Evolutionary conservation across 1,284 basidiomycete genomes (phyloP).

Genomic region (Malassezia japonica): DNA sequence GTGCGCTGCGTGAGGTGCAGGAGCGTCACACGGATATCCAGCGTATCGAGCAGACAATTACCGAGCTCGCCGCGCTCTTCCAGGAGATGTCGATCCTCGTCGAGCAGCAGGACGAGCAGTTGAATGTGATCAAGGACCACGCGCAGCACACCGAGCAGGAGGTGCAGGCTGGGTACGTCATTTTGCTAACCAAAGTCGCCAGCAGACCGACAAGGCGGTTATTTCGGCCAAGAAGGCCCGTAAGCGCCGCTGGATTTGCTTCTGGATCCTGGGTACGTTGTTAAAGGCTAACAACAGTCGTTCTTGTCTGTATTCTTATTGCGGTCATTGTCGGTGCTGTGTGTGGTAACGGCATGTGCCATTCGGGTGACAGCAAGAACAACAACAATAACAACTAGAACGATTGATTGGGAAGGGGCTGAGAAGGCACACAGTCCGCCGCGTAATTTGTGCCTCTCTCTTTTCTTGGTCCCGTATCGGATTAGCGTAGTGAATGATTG

Average conservation of each 20-base stretch:
- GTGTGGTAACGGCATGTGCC: conserved; percentile 20
- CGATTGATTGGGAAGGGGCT: too few species aligned
- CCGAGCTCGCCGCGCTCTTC: conserved; percentile 78
- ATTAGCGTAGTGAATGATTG: too few species aligned
- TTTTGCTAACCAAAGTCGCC: conserved; percentile 48
- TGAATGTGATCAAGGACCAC: conserved; percentile 37
- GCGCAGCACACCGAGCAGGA: conserved; percentile 25
- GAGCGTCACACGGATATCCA: conserved; percentile 78
- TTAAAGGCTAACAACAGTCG: conserved; percentile 10
- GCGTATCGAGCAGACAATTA: conserved; percentile 74
- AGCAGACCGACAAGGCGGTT: conserved; percentile 58
- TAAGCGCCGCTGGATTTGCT: conserved; percentile 54
- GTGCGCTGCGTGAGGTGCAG: conserved; percentile 80
- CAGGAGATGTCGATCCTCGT: conserved; percentile 55
- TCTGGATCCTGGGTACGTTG: conserved; percentile 26
- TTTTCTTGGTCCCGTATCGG: too few species aligned
- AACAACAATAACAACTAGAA: not conserved
- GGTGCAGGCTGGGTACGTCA: conserved; percentile 33
- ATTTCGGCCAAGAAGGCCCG: conserved; percentile 66
- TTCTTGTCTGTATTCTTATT: conserved; percentile 33
- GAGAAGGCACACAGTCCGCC: too few species aligned
- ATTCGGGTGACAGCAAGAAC: conserved; percentile 1
- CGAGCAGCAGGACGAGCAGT: conserved; percentile 45
- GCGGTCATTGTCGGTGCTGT: conserved; percentile 30
- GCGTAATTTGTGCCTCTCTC: too few species aligned